Conservation (phyloP, 805 yeast species). For the Yarrowia yakushimensis region DNA sequence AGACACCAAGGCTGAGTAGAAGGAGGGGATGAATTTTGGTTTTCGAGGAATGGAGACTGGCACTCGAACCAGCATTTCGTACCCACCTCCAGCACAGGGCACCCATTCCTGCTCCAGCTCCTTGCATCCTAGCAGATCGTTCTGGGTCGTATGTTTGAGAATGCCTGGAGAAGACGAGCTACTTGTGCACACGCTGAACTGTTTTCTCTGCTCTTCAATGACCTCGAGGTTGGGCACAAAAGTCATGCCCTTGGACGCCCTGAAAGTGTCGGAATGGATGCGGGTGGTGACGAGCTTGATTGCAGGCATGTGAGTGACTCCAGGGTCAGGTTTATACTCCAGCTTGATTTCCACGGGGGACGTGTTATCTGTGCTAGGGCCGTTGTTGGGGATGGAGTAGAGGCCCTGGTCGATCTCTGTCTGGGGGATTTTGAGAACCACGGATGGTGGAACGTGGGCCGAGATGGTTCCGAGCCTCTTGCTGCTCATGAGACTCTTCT, state of each 20-base stretch:
- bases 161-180: not conserved
- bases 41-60: slow-evolving; percentile 14
- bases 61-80: not conserved
- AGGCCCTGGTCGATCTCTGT: slow-evolving; percentile 80
- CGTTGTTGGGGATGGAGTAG: slow-evolving; percentile 50
- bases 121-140: slow-evolving; percentile 16
- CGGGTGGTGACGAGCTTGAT: slow-evolving; percentile 15
- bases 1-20: slow-evolving; percentile 23
- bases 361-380: slow-evolving; percentile 6
- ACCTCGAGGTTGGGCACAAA: slow-evolving; percentile 19
- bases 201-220: slow-evolving; percentile 18
- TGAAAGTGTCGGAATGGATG: slow-evolving; percentile 19
- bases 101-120: not conserved
- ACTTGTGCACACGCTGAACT: not conserved
- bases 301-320: not conserved
- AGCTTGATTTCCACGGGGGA: slow-evolving; percentile 17
- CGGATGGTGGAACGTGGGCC: slow-evolving; percentile 19
- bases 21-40: slow-evolving; percentile 22
- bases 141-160: slow-evolving; percentile 8
- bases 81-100: not conserved
- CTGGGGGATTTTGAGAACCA: slow-evolving; percentile 23
- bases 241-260: slow-evolving; percentile 17
- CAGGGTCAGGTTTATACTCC: slow-evolving; percentile 9
- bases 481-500: slow-evolving; percentile 1
- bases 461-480: not conserved